Conservation (phyloP, 78 protist species). For the Dictyostelium firmibasis region DNA sequence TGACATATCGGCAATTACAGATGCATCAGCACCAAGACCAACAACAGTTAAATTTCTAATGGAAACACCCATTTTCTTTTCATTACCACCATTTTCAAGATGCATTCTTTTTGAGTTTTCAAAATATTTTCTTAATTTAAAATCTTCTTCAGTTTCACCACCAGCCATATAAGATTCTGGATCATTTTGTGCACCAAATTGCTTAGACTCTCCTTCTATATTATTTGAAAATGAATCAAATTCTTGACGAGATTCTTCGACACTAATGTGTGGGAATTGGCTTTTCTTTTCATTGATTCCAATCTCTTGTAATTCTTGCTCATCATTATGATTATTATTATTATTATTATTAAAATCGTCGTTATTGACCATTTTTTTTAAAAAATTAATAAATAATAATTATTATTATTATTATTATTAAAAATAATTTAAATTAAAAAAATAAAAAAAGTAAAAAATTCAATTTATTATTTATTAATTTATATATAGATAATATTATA, state of each 20-base stretch:
- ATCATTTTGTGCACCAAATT: background rate
- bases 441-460: background rate
- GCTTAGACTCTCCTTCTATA: conserved; percentile 13
- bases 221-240: background rate
- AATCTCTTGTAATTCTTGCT: background rate
- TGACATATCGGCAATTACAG: conserved; percentile 24
- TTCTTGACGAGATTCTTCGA: background rate
- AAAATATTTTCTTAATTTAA: conserved; percentile 48
- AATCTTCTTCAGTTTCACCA: conserved; percentile 31
- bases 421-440: background rate
- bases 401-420: background rate
- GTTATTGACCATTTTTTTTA: background rate
- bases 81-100: conserved; percentile 29
- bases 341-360: background rate
- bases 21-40: conserved; percentile 41
- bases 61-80: conserved; percentile 40
- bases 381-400: background rate
- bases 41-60: conserved; percentile 38
- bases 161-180: conserved; percentile 2
- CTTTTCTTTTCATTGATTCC: background rate
- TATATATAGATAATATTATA: too few relatives aligned
- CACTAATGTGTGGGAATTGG: background rate
- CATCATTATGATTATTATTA: background rate
- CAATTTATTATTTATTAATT: background rate
- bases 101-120: conserved; percentile 45